phyloP scores from a whole-genome alignment of 2,329 filamentous ascomycete genomes.

The Epichloe uncinata region DNA sequence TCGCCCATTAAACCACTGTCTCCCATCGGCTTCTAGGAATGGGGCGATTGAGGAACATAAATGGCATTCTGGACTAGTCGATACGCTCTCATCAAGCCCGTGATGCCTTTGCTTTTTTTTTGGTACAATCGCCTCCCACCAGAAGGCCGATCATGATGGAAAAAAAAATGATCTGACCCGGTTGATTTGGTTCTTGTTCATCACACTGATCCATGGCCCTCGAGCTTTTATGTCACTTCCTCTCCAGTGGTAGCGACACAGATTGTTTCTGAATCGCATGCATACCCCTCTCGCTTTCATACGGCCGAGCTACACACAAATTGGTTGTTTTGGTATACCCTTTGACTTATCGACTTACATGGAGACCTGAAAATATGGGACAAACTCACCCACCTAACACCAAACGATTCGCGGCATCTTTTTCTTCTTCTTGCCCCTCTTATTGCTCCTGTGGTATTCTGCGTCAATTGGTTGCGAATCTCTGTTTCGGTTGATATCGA shows the following conservation, averaged over 20 bases:
- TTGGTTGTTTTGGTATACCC: slow-evolving; percentile 16
- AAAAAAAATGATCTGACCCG: not conserved
- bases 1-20: slow-evolving; percentile 56
- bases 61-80: not conserved
- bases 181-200: not conserved
- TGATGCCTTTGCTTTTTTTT: slow-evolving; percentile 1
- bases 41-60: not conserved
- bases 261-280: not conserved
- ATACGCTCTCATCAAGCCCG: slow-evolving; percentile 2
- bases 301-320: not conserved
- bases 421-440: not conserved
- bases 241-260: not conserved
- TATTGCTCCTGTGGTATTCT: not conserved
- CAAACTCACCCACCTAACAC: not conserved
- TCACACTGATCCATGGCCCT: not conserved
- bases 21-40: slow-evolving; percentile 40
- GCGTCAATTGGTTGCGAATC: not conserved
- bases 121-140: too few relatives aligned
- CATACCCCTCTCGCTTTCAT: not conserved
- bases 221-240: not conserved
- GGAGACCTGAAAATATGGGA: slow-evolving; percentile 1
- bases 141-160: slow-evolving; percentile 2
- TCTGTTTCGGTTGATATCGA: not conserved
- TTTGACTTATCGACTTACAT: slow-evolving; percentile 6
- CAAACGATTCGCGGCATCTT: not conserved